Evolutionary conservation across 73 alveolate genomes (phyloP).

Genomic region (Paramecium caudatum): DNA sequence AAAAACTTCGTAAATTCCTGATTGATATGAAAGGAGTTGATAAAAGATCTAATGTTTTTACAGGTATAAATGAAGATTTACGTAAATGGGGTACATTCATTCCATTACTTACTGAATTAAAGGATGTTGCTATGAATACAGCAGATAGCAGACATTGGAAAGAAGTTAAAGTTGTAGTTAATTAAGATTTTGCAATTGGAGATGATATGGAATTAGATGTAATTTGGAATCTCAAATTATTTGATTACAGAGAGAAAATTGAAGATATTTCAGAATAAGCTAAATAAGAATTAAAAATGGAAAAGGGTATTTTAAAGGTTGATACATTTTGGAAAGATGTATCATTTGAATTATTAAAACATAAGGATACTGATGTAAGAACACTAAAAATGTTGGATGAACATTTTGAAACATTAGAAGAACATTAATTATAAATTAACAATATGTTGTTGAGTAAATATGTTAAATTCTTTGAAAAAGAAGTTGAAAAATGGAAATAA

Average conservation of each 20-base stretch:
- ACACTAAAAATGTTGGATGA: constrained; percentile 98
- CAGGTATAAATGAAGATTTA: constrained; percentile 91
- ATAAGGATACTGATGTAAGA: constrained; percentile 93
- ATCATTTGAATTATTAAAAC: constrained; percentile 87
- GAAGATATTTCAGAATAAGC: constrained; percentile 98
- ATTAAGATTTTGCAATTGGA: constrained; percentile 88
- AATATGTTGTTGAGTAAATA: constrained; percentile 87
- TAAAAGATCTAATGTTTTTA: constrained; percentile 95
- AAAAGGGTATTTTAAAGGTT: constrained; percentile 97
- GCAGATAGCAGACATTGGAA: constrained; percentile 92
- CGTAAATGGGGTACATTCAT: constrained; percentile 84
- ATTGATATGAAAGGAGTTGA: constrained; percentile 94
- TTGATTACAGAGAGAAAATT: constrained; percentile 89
- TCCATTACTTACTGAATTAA: constrained; percentile 90
- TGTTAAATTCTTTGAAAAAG: constrained; percentile 85
- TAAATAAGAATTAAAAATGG: constrained; percentile 99
- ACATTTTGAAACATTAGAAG: constrained; percentile 99
- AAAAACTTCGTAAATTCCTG: constrained; percentile 84
- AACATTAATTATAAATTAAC: constrained; percentile 87
- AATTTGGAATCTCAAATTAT: constrained; percentile 90
- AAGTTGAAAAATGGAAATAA: constrained; percentile 85
- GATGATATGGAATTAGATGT: constrained; percentile 88
- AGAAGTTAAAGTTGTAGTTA: constrained; percentile 83
- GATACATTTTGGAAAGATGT: constrained; percentile 96
- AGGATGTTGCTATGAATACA: constrained; percentile 90